These are phyloP conservation scores for Coniochaeta sp. DNA, from an alignment of 2,329 filamentous ascomycete species.

Conservation along the genomic window DNA sequence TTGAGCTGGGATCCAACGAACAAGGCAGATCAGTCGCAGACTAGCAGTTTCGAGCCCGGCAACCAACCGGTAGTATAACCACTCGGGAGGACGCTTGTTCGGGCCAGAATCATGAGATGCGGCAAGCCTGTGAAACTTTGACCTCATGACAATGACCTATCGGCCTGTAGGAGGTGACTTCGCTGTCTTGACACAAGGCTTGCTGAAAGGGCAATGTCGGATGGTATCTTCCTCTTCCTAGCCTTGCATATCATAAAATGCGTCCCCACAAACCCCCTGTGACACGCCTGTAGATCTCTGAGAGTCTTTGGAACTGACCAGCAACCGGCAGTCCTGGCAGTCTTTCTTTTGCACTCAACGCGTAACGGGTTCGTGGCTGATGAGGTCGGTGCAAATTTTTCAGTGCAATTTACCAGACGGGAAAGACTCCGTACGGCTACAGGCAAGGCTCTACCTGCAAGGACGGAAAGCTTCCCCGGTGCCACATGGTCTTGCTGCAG, in stretches of 20 bases:
- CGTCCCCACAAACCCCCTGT: not conserved
- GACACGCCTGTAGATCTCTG: not conserved
- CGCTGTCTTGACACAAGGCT: not conserved
- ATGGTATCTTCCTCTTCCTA: not conserved
- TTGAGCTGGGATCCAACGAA: not conserved
- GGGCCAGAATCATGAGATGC: not conserved
- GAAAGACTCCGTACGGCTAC: not conserved
- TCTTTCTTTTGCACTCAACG: not conserved
- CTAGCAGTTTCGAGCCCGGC: no score
- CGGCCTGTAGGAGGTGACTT: not conserved
- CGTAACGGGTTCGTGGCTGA: not conserved
- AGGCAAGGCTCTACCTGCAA: not conserved
- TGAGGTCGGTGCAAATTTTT: not conserved
- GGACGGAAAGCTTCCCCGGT: conserved; percentile 3
- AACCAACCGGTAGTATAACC: no score
- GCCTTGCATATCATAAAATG: not conserved
- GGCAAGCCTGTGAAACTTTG: not conserved
- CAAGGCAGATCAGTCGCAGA: not conserved
- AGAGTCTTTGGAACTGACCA: not conserved
- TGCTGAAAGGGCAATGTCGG: not conserved
- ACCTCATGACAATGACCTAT: not conserved
- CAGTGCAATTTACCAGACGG: not conserved
- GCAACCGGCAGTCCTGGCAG: not conserved
- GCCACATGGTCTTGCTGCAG: conserved; percentile 3
- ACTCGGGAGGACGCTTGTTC: no score